Conservation (phyloP, 2,329 filamentous ascomycete species). For the Hirsutella minnesotensis region DNA sequence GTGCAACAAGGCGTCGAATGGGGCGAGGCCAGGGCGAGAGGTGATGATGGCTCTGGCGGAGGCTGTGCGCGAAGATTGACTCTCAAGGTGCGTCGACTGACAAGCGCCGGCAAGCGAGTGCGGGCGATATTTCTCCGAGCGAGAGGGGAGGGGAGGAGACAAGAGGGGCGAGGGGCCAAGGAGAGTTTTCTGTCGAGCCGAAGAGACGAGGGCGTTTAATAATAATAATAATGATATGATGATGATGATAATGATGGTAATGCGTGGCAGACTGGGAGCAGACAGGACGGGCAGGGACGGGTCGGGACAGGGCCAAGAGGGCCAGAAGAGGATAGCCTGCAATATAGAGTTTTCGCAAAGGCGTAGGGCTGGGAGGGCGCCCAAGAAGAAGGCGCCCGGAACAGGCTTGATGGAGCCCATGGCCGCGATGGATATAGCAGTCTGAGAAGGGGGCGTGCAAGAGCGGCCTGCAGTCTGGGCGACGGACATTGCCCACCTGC, state of each 20-base stretch:
- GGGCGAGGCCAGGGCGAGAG: too few species aligned
- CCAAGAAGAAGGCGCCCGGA: conserved; percentile 1
- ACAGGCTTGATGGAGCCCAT: background rate
- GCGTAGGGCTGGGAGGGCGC: conserved; percentile 3
- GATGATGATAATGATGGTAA: too few species aligned
- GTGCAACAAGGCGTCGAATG: too few species aligned
- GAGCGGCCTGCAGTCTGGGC: too few species aligned
- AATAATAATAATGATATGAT: background rate
- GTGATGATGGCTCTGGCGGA: too few species aligned
- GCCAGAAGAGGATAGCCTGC: conserved; percentile 5
- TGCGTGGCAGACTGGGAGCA: background rate
- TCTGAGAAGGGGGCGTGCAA: too few species aligned
- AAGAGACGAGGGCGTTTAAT: conserved; percentile 1
- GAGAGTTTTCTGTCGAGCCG: background rate
- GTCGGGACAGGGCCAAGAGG: background rate
- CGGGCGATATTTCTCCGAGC: conserved; percentile 1
- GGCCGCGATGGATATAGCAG: background rate
- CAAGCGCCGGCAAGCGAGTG: conserved; percentile 2
- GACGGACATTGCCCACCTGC: too few species aligned
- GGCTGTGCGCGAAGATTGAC: conserved; percentile 2
- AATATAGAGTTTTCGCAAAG: conserved; percentile 5
- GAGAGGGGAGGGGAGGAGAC: background rate
- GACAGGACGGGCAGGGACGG: background rate
- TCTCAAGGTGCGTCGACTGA: conserved; percentile 4
- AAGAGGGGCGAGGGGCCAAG: background rate